Evolutionary conservation across 1,284 basidiomycete genomes (phyloP).

Genomic region (Rhodotorula sp.): DNA sequence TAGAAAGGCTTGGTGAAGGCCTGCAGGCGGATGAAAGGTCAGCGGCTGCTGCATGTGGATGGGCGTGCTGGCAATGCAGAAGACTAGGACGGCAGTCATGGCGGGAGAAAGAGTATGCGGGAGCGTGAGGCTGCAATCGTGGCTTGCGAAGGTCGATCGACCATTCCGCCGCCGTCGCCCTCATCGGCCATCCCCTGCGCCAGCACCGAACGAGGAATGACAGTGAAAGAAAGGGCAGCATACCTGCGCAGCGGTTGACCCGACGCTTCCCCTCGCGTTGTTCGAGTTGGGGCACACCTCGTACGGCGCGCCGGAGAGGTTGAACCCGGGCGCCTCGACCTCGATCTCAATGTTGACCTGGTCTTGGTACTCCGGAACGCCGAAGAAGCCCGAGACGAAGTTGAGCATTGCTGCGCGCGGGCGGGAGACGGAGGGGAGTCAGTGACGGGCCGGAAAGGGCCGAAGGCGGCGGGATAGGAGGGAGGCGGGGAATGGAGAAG

Average conservation of each 20-base stretch:
- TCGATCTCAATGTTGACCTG: slow-evolving; percentile 73
- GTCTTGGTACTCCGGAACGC: slow-evolving; percentile 71
- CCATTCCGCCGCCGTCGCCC: background rate
- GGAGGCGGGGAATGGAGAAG: no score
- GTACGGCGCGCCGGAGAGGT: slow-evolving; percentile 52
- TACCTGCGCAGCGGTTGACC: slow-evolving; percentile 43
- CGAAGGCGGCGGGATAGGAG: no score
- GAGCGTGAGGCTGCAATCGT: no score
- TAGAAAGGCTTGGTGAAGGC: slow-evolving; percentile 25
- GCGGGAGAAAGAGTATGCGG: no score
- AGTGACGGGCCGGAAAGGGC: slow-evolving; percentile 52
- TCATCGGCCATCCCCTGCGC: no score
- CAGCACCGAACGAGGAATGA: background rate
- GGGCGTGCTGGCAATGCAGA: no score
- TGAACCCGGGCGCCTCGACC: slow-evolving; percentile 55
- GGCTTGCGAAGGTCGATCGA: background rate
- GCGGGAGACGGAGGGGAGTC: background rate
- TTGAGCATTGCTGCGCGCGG: slow-evolving; percentile 45
- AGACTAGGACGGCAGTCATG: no score
- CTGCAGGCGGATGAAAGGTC: background rate
- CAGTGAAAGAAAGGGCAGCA: background rate
- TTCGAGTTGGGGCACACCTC: slow-evolving; percentile 41
- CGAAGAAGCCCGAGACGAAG: slow-evolving; percentile 50
- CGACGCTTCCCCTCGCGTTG: slow-evolving; percentile 44
- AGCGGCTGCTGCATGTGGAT: no score